Percentiles rank a stretch among this genome's conserved stretches.
Evolutionary conservation across 2,329 filamentous ascomycete species (phyloP).

Genomic region (Claviceps africana): DNA sequence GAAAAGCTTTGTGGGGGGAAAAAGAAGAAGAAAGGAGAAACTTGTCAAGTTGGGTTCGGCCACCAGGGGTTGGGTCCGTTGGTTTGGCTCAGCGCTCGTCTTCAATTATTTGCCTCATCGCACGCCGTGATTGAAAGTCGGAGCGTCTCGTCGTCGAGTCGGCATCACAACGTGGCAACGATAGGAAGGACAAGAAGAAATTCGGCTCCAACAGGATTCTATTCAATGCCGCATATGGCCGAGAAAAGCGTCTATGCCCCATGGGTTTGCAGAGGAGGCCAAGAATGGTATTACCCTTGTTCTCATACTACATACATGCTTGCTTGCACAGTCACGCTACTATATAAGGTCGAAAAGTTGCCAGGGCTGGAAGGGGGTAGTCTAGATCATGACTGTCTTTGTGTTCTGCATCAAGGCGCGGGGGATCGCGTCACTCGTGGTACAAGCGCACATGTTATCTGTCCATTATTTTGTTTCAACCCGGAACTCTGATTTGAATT

Average conservation of each 20-base stretch:
- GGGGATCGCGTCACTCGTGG: neutral
- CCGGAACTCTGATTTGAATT: neutral
- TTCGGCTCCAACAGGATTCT: neutral
- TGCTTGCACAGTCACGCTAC: neutral
- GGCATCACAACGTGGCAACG: neutral
- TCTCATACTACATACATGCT: neutral
- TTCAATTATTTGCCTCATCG: neutral
- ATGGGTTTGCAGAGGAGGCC: neutral
- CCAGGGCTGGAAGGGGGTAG: neutral
- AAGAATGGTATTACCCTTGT: neutral
- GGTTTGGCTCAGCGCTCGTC: neutral
- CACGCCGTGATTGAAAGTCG: neutral
- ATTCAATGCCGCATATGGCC: neutral
- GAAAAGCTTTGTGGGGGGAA: neutral
- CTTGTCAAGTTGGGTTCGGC: neutral
- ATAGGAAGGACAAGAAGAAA: neutral
- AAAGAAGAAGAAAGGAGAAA: too few species aligned
- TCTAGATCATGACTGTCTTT: neutral
- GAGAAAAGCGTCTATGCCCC: neutral
- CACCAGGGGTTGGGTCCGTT: neutral
- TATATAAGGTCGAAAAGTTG: neutral
- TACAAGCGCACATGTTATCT: neutral
- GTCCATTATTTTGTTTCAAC: neutral
- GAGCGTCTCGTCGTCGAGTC: neutral
- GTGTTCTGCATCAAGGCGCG: neutral